Conservation (phyloP, 2,329 filamentous ascomycete species). For the Keithomyces neogunnii region DNA sequence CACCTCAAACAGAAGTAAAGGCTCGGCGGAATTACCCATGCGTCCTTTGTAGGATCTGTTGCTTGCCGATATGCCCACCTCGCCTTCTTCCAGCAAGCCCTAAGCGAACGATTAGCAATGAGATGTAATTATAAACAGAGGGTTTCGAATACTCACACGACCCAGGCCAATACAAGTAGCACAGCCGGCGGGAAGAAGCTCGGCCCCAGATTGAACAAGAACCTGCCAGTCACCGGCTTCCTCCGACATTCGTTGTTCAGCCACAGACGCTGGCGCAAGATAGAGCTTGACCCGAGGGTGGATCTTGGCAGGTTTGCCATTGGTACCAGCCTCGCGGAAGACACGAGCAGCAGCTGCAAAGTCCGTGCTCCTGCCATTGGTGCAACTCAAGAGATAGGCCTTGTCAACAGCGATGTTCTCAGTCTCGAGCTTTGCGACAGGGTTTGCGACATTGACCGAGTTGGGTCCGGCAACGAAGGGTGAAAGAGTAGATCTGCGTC, state of each 20-base stretch:
- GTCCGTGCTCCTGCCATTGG: constrained; percentile 76
- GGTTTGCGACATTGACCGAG: constrained; percentile 79
- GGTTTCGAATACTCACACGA: constrained; percentile 35
- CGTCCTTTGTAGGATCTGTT: constrained; percentile 84
- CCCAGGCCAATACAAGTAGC: constrained; percentile 83
- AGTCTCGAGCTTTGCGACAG: constrained; percentile 62
- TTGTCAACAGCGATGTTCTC: constrained; percentile 60
- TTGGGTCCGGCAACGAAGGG: constrained; percentile 85
- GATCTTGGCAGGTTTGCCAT: constrained; percentile 50
- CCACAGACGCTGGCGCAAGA: constrained; percentile 74
- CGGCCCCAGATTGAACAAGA: constrained; percentile 54
- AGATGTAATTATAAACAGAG: too few relatives aligned
- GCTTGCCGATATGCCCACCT: constrained; percentile 69
- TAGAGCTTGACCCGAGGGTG: constrained; percentile 75
- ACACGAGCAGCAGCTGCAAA: constrained; percentile 44
- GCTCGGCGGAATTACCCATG: neutral
- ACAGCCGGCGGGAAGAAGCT: constrained; percentile 54
- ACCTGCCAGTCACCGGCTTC: constrained; percentile 78
- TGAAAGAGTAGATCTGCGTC: constrained; percentile 55
- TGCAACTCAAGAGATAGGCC: constrained; percentile 85
- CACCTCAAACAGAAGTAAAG: neutral
- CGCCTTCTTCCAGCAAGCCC: constrained; percentile 66
- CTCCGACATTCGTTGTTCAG: constrained; percentile 71
- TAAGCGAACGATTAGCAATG: too few relatives aligned
- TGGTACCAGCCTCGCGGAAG: constrained; percentile 59